Evolutionary conservation across 352 stramenopile genomes (phyloP), one percentile per base, ranked within the genome.

Genomic region (Saprolegnia parasitica): DNA sequence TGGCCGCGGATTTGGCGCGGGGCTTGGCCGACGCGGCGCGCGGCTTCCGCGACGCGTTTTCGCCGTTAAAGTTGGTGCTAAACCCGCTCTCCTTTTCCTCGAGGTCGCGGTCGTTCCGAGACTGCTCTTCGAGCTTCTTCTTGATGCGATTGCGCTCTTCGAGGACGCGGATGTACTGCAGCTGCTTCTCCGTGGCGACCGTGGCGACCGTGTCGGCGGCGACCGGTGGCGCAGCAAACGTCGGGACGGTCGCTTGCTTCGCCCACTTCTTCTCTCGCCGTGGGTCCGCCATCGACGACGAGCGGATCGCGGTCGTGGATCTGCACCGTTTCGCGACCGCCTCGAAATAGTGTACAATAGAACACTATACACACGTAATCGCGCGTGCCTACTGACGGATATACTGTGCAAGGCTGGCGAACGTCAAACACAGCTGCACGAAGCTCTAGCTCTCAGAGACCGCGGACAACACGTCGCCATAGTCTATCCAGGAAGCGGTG

Each of bases 121-220:
- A 79, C 8, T 79, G 75, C 20, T 74, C 77, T 20, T 84, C 80
- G 37, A 94, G 73, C 29, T 87, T 88, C 74, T 92, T 94, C 72
- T 87, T 87, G 23, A 94, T 74, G 2, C 86, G 81, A 52, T 94
- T 92, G 63, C 84, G 80, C 71, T 94, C 86, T 56, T 94, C 86
- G 42, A 94, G 72, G 66, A 91, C 87, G 74, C 87, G 87, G 65
- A 94, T 86, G 71, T 92, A 94, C 76, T 92, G 81, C 32, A 80
- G 67, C 68, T 92, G 84, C 76, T 89, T 91, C 68, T 90, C 82
- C 15, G 87, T 56, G 37, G 63, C 63, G 1, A 60, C 82, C 15
- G 87, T 56, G 37, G 63, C 63, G 1, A 60, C 20, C 35, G 52
- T 60, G 13, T 15, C 35, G 29, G 29, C 29, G 29, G 29, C 29